Evolutionary conservation across 148 eudicot genomes (phyloP).

Genomic region (Amaranthus hypochondriacus): DNA sequence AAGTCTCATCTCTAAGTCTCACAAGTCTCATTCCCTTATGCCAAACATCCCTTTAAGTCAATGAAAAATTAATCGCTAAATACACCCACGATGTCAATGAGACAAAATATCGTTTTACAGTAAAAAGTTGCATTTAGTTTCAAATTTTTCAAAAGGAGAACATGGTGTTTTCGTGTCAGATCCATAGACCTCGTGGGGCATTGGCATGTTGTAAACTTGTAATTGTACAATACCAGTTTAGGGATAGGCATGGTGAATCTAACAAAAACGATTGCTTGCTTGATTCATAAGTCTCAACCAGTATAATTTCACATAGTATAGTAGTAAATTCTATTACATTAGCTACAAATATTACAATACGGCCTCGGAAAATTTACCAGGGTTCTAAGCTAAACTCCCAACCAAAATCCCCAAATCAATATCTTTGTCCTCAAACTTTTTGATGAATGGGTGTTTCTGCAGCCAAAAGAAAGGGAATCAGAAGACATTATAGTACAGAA

Average conservation of each 20-base stretch:
- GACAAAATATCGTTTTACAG: too few relatives aligned
- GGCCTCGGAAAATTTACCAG: constrained; percentile 71
- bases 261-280: background rate
- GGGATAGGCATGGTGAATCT: background rate
- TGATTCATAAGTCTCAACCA: constrained; percentile 13
- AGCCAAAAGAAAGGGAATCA: constrained; percentile 15
- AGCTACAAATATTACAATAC: constrained; percentile 18
- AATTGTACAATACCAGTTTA: background rate
- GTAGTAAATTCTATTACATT: constrained; percentile 17
- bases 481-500: background rate
- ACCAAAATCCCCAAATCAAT: constrained; percentile 77
- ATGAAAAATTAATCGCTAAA: too few relatives aligned
- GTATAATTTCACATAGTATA: constrained; percentile 12
- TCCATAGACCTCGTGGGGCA: too few relatives aligned
- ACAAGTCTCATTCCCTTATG: too few relatives aligned
- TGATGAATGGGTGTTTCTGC: constrained; percentile 88
- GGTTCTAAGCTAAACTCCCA: constrained; percentile 58
- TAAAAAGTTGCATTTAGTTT: too few relatives aligned
- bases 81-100: too few relatives aligned
- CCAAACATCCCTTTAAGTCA: too few relatives aligned
- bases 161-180: too few relatives aligned
- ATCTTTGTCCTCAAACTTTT: constrained; percentile 93
- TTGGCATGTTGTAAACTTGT: too few relatives aligned
- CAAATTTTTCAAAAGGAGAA: too few relatives aligned
- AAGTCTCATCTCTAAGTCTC: too few relatives aligned